These are phyloP conservation scores for Viridothelium virens DNA, from an alignment of 495 filamentous ascomycete species.

Conservation along the genomic window DNA sequence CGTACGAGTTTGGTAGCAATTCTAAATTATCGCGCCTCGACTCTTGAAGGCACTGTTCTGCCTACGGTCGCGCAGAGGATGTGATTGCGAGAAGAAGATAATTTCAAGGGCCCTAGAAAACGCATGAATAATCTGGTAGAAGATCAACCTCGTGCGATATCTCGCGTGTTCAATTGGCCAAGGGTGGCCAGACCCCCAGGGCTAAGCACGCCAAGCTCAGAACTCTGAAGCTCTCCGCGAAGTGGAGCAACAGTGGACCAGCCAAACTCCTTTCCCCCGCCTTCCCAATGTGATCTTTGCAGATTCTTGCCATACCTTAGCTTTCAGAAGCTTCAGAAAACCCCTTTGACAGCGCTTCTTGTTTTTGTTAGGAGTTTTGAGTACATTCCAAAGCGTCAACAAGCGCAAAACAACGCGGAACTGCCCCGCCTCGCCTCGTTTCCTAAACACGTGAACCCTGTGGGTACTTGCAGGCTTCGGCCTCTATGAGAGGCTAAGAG, in stretches of 20 bases:
- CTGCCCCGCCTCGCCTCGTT: background rate
- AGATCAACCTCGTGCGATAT: background rate
- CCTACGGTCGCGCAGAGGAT: no score
- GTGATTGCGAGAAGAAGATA: no score
- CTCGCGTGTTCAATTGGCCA: slow-evolving; percentile 3
- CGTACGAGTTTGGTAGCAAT: no score
- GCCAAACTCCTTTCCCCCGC: background rate
- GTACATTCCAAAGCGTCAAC: background rate
- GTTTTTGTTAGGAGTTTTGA: background rate
- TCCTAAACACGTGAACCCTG: background rate
- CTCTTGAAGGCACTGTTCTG: no score
- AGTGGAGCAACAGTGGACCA: background rate
- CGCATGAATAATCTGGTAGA: no score
- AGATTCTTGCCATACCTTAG: background rate
- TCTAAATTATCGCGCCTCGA: no score
- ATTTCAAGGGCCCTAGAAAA: no score
- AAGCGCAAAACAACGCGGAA: background rate
- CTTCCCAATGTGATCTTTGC: background rate
- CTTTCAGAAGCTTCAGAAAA: background rate
- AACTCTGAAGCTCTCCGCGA: background rate
- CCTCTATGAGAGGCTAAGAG: background rate
- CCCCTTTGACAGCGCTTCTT: background rate
- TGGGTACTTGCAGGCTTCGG: slow-evolving; percentile 6
- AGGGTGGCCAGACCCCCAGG: background rate
- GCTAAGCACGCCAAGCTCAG: background rate